A percentile compares a stretch with the other conserved stretches of the same genome.
These are phyloP conservation scores for Gonium pectorale DNA, from an alignment of 139 green algal genomes.

Conservation along the genomic window DNA sequence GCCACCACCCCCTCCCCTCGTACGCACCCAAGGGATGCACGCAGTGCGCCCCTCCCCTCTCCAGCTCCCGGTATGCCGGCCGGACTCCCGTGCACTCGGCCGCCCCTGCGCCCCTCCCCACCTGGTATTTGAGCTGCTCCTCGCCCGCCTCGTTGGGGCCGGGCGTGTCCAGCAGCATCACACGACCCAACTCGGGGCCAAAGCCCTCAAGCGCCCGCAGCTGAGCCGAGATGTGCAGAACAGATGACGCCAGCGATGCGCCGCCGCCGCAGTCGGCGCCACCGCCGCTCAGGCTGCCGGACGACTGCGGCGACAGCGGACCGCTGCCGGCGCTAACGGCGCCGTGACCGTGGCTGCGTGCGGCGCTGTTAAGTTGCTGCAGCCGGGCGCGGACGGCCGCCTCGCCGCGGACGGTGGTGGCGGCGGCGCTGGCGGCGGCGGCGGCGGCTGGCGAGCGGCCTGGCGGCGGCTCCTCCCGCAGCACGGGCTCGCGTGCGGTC, in stretches of 20 bases:
- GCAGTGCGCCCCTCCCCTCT: no score
- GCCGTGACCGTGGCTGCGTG: constrained; percentile 39
- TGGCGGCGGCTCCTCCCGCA: constrained; percentile 5
- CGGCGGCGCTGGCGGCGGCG: neutral
- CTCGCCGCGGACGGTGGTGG: constrained; percentile 4
- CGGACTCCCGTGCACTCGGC: no score
- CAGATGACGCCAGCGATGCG: neutral
- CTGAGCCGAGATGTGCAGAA: constrained; percentile 57
- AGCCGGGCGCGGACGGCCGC: constrained; percentile 56
- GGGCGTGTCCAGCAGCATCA: constrained; percentile 78
- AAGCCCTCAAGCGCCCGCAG: constrained; percentile 57
- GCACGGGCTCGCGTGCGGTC: constrained; percentile 4
- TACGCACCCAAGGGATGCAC: no score
- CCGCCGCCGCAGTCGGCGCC: neutral
- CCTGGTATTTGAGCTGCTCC: constrained; percentile 73
- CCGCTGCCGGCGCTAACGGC: neutral
- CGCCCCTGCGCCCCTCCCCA: neutral
- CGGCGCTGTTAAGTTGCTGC: constrained; percentile 71
- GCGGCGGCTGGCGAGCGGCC: neutral
- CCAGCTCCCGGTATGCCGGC: no score
- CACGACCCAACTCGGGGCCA: neutral
- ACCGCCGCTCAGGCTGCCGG: neutral
- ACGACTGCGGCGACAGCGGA: neutral
- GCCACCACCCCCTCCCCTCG: no score
- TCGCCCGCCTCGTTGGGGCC: constrained; percentile 84